Base-by-base conservation (phyloP, 2,329 filamentous ascomycete species). In the Exophiala sp. region DNA sequence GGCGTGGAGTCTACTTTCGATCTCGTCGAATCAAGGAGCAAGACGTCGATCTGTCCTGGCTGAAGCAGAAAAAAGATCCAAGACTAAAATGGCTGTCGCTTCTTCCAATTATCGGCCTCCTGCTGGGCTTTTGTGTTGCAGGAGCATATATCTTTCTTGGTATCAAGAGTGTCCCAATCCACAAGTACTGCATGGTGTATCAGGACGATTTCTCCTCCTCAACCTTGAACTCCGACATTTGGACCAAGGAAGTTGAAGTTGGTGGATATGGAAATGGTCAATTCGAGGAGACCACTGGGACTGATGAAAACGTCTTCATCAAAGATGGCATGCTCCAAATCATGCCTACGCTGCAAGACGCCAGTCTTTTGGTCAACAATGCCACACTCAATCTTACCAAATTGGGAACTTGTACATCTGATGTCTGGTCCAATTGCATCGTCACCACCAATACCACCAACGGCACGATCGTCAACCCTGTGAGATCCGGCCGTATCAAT, bases 31-130 rank as follows among this genome's bases (percentile, higher is more conserved):
- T 91, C 87, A 14, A 78, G 87, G 54, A 76, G 87, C 57, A 80
- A 92, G 33, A 81, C 45, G 71, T 89, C 2, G 85, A 90, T 67
- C 86, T 88, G 72, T 87, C 89, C 10, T 94, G 89, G 89, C 58
- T 60, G 10, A 71, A 86, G 34, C 71, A 80, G n/a, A 85, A 84
- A 66, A 83, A 77, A 53, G 86, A 91, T 61, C 85, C 86, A 10
- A 87, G 84, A 68, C 87, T 92, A 77, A 94, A 90, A 74, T 94
- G 89, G 89, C 84, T 89, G 6, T 91, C 85, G 3, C 89, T 92
- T 59, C 79, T 94, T 54, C 89, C 89, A 2, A 66, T 91, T 39
- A 66, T 89, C 16, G 89, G 88, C 40, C 81, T 94, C 46, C 43
- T 85, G 3, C 55, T 91, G 11, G 89, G 89, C 12, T 67, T 92